Evolutionary conservation across 306 rosid species (phyloP).

Genomic region (Fragaria vesca): DNA sequence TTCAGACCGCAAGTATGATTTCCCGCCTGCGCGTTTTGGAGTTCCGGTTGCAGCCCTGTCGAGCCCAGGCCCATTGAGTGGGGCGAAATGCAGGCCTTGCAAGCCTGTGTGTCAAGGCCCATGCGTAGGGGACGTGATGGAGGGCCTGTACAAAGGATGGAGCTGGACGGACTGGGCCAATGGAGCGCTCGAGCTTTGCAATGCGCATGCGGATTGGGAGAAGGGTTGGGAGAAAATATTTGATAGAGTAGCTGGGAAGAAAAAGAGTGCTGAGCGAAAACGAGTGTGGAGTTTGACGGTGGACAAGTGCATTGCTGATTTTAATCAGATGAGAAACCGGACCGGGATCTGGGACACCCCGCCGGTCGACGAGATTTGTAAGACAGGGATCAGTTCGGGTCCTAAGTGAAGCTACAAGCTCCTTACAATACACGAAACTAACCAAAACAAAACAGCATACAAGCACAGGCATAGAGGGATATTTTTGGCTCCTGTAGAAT

Average conservation of each 20-base stretch:
- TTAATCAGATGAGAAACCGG: slow-evolving; percentile 35
- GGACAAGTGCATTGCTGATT: slow-evolving; percentile 39
- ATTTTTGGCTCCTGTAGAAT: background rate
- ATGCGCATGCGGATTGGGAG: slow-evolving; percentile 64
- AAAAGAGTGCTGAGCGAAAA: slow-evolving; percentile 35
- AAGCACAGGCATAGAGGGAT: background rate
- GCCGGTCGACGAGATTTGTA: slow-evolving; percentile 43
- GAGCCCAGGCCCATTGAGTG: slow-evolving; percentile 75
- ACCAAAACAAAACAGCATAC: background rate
- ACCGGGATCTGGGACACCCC: slow-evolving; percentile 60
- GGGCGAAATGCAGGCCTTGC: slow-evolving; percentile 84
- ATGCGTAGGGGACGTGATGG: slow-evolving; percentile 58
- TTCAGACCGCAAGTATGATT: slow-evolving; percentile 64
- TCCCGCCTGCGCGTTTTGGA: slow-evolving; percentile 58
- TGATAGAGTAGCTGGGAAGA: slow-evolving; percentile 46
- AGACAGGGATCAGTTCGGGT: slow-evolving; percentile 19
- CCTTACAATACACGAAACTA: background rate
- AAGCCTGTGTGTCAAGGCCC: slow-evolving; percentile 46
- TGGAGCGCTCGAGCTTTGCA: slow-evolving; percentile 56
- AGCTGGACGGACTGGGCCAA: slow-evolving; percentile 78
- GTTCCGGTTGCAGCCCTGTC: slow-evolving; percentile 87
- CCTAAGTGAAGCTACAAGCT: slow-evolving; percentile 1
- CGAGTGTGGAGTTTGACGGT: slow-evolving; percentile 30
- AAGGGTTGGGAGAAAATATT: slow-evolving; percentile 59
- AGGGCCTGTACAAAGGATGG: slow-evolving; percentile 42